Evolutionary conservation across 352 stramenopile genomes (phyloP), one percentile per base, ranked within the genome.

Genomic region (Phytophthora citricola): DNA sequence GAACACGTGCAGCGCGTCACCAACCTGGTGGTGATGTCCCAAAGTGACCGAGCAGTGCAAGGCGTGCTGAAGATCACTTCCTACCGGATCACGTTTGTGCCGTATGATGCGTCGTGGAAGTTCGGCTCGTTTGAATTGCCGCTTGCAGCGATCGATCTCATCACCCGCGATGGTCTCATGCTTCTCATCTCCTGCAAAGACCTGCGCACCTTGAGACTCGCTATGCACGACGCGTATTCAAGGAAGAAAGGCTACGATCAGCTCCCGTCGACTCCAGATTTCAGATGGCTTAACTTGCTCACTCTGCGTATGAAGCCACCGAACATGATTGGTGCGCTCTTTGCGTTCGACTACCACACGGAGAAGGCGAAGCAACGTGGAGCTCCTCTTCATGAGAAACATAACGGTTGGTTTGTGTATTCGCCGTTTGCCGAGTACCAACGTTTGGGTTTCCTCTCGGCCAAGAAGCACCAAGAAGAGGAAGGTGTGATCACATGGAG

Each of bases 181-280:
- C 70, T 96, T 6, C 51, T 91, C 9, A 90, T 96, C 47, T 65
- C 81, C 7, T 93, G 87, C 69, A 94, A 94, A 54, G 89, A 96
- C 29, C 52, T 94, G 36, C 84, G 86, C 11, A 94, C 84, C 52
- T 61, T 96, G 51, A 84, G 85, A 1, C 79, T 95, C 4, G 79
- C 88, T 1, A 93, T 96, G 87, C 85, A 95, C 66, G 87, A 95
- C 63, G 89, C 85, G 31, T 93, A 93, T 59, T 90, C 87, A 24
- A 76, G 82, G 41, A 94, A 95, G 63, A 93, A 91, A 62, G 82
- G 76, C 1, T 93, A 88, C 71, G 78, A 94, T 46, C 85, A 92
- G 55, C 76, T 90, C 3, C 85, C 85, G 5, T 89, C 80, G 1
- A 93, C 86, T 12, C 80, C 85, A 0, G 85, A 96, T 59, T 89